These are phyloP conservation scores for Diutina catenulata DNA, from an alignment of 1,139 yeast species.

Conservation along the genomic window DNA sequence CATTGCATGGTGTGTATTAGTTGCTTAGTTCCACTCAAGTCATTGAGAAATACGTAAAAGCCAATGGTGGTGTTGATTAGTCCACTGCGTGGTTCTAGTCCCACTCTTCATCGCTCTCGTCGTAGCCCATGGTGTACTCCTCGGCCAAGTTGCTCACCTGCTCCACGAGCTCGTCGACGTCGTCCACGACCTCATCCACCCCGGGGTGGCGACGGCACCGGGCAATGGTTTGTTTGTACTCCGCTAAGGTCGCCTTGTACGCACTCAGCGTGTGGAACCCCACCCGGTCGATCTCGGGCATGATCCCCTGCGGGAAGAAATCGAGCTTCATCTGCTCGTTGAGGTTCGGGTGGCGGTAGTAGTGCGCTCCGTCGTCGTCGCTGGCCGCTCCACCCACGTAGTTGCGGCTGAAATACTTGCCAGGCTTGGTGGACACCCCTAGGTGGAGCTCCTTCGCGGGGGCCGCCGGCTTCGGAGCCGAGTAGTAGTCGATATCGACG, in stretches of 20 bases:
- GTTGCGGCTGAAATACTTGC: no score
- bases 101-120: slow-evolving; percentile 1
- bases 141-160: neutral
- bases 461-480: no score
- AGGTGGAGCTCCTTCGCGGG: no score
- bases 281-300: neutral
- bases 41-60: no score
- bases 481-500: no score
- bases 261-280: neutral
- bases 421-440: no score
- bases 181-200: neutral
- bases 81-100: no score
- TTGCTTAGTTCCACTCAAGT: no score
- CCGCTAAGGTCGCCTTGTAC: neutral
- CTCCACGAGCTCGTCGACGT: neutral
- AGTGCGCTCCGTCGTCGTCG: neutral
- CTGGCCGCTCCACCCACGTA: no score
- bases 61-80: no score
- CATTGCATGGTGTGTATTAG: no score
- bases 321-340: neutral
- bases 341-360: neutral
- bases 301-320: neutral
- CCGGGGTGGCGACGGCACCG: neutral
- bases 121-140: neutral
- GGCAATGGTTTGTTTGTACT: neutral